Percentiles rank a stretch among this genome's conserved stretches.
Conservation (phyloP, 1,284 basidiomycete species). For the Filobasidium uniguttulatum region DNA sequence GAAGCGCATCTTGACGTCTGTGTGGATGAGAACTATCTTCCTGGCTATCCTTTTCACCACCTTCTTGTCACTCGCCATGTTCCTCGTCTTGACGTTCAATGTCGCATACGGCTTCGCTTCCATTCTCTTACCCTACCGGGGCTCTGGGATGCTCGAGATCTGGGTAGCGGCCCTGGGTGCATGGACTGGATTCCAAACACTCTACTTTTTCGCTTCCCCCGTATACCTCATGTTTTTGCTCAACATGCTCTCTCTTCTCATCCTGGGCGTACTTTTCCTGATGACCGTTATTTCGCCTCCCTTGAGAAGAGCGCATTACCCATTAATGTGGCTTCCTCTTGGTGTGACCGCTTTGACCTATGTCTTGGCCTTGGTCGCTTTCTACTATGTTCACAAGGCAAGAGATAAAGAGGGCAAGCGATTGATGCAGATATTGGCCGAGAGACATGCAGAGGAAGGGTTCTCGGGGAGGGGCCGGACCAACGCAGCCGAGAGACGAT, state of each 20-base stretch:
- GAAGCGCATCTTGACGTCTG: neutral
- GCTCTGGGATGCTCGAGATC: conserved; percentile 28
- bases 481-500: neutral
- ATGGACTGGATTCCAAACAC: conserved; percentile 28
- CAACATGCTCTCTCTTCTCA: conserved; percentile 23
- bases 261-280: conserved; percentile 26
- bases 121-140: conserved; percentile 16
- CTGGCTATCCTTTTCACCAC: conserved; percentile 23
- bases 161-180: conserved; percentile 28
- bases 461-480: neutral
- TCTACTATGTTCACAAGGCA: conserved; percentile 26
- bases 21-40: conserved; percentile 24
- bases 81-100: conserved; percentile 25
- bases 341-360: conserved; percentile 21
- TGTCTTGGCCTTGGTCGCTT: conserved; percentile 22
- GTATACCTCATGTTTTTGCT: conserved; percentile 30
- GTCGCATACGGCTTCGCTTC: conserved; percentile 22
- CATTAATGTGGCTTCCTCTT: conserved; percentile 26
- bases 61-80: conserved; percentile 23
- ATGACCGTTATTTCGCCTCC: conserved; percentile 21
- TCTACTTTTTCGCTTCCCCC: conserved; percentile 31
- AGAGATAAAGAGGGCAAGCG: conserved; percentile 22
- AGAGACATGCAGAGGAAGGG: conserved; percentile 11
- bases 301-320: conserved; percentile 20
- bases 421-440: conserved; percentile 25